A percentile compares a stretch with the other conserved stretches of the same genome.
phyloP scores from a whole-genome alignment of 352 stramenopile species.

The Saprolegnia parasitica region DNA sequence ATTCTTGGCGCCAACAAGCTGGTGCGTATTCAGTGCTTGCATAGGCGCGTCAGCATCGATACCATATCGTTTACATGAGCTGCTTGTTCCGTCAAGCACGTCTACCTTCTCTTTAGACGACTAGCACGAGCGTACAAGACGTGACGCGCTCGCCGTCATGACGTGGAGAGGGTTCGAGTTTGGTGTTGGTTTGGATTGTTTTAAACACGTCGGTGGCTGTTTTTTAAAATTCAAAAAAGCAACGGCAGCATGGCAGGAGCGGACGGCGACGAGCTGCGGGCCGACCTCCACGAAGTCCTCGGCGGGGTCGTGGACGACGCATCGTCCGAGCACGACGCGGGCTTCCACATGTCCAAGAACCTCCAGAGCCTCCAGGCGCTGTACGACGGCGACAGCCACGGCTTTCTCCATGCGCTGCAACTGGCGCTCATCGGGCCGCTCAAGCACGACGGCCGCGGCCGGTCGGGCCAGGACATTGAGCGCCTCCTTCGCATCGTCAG shows the following conservation, averaged over 20 bases:
- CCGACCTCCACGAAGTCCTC: slow-evolving; percentile 22
- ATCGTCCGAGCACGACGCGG: slow-evolving; percentile 35
- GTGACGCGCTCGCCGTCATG: no score
- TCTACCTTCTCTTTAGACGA: no score
- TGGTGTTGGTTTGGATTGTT: not conserved
- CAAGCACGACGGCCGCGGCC: slow-evolving; percentile 47
- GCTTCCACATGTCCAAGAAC: slow-evolving; percentile 38
- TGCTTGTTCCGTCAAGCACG: no score
- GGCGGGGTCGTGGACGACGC: slow-evolving; percentile 1
- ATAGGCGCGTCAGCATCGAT: no score
- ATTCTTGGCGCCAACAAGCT: no score
- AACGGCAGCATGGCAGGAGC: not conserved
- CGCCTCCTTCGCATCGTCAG: slow-evolving; percentile 27
- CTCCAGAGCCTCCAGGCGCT: slow-evolving; percentile 52
- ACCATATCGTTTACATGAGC: no score
- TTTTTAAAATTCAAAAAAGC: not conserved
- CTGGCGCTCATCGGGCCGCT: slow-evolving; percentile 42
- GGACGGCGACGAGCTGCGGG: not conserved
- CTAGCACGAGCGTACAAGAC: no score
- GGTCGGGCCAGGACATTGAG: slow-evolving; percentile 38
- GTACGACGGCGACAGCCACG: slow-evolving; percentile 2
- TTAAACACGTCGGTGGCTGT: not conserved
- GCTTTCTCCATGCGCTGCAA: slow-evolving; percentile 61
- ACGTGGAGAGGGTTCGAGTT: no score
- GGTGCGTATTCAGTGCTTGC: no score